These are phyloP conservation scores for Parachlorella kessleri DNA, from an alignment of 139 green algal genomes.

Conservation along the genomic window DNA sequence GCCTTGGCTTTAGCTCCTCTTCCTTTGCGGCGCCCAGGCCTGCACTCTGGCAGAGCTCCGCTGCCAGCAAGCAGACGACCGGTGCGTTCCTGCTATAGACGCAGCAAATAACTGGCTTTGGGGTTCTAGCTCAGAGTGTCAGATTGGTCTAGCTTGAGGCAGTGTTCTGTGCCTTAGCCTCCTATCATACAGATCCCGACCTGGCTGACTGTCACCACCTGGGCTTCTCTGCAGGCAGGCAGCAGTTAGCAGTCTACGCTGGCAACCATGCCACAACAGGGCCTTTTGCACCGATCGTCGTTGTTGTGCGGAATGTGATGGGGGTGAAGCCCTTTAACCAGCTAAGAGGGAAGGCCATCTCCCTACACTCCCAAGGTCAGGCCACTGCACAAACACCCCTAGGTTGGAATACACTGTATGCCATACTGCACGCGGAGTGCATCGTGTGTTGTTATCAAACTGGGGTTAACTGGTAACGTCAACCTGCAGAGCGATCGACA, in stretches of 20 bases:
- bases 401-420: too few relatives aligned
- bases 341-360: constrained; percentile 96
- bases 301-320: constrained; percentile 74
- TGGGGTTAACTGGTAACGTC: not conserved
- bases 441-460: too few relatives aligned
- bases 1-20: not conserved
- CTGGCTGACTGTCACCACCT: not conserved
- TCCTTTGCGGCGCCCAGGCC: constrained; percentile 1
- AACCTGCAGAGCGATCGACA: too few relatives aligned
- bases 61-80: not conserved
- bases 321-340: constrained; percentile 98
- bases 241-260: constrained; percentile 9
- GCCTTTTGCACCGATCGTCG: constrained; percentile 91
- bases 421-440: too few relatives aligned
- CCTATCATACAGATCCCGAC: too few relatives aligned
- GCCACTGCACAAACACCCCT: constrained; percentile 7
- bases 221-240: not conserved
- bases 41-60: not conserved
- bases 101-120: not conserved
- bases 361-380: constrained; percentile 97
- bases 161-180: too few relatives aligned
- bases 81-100: not conserved
- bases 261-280: constrained; percentile 85
- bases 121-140: not conserved
- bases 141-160: not conserved